These are phyloP conservation scores for Ophiorrhiza pumila DNA, from an alignment of 257 asterid genomes.

Conservation along the genomic window DNA sequence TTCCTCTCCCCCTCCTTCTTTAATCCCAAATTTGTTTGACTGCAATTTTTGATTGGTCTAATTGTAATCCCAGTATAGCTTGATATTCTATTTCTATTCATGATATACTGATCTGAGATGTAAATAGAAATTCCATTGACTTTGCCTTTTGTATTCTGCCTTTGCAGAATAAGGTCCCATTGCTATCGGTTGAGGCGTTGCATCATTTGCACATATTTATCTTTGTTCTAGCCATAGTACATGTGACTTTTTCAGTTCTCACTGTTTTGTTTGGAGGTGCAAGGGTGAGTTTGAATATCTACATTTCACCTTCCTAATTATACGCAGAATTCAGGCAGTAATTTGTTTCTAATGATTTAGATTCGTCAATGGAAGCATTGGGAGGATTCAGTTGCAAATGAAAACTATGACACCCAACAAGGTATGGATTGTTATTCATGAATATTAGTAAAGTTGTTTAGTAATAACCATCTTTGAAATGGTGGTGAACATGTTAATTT, in stretches of 20 bases:
- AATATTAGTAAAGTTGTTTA: not conserved
- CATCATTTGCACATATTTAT: conserved; percentile 82
- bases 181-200: conserved; percentile 55
- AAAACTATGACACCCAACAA: conserved; percentile 36
- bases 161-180: conserved; percentile 51
- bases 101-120: not conserved
- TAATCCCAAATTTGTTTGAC: not conserved
- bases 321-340: not conserved
- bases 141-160: not conserved
- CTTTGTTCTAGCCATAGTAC: conserved; percentile 66
- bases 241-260: conserved; percentile 58
- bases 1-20: too few species aligned
- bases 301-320: conserved; percentile 5
- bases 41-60: not conserved
- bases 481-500: not conserved
- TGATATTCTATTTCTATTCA: not conserved
- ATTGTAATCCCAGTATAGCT: not conserved
- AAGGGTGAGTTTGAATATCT: conserved; percentile 36
- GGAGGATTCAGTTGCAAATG: conserved; percentile 79
- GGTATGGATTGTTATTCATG: conserved; percentile 38
- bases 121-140: not conserved
- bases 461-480: not conserved
- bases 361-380: conserved; percentile 92
- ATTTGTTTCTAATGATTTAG: conserved; percentile 35
- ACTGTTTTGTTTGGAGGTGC: conserved; percentile 62